Base-by-base conservation (phyloP, 306 rosid species). In the Vigna reflexopilosa region DNA sequence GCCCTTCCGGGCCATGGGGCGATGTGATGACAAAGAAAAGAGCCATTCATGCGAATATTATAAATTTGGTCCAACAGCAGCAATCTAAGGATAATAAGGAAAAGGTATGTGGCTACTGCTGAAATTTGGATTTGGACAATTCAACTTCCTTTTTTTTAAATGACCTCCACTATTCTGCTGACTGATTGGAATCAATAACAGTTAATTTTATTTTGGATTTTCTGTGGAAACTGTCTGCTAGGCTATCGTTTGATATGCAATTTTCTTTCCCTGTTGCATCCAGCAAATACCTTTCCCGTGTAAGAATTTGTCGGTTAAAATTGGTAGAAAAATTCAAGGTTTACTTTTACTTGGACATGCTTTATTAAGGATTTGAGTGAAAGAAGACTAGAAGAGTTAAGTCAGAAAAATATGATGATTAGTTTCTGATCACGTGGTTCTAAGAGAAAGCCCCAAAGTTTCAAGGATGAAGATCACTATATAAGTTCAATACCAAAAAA, bases 21-120 rank as follows among this genome's bases (percentile, higher is more conserved):
- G 97, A 92, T 83, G 95, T 94, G 81, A 94, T 94, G 98, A 94
- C 87, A 91, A 88, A 82, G 74, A 94, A 92, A 83, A 89, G 98
- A 94, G 97, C 87, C 32, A 65, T 92, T 83, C 97, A 94, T 76
- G 97, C 90, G 82, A 85, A 74, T 70, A 71, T 91, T 74, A 94
- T 94, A 81, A 88, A 86, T 68, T 72, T 87, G 84, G 88, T 90
- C 36, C 94, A 85, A 70, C 90, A 92, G 26, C 87, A 83, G 34
- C 82, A 62, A 6, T 62, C 90, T 72, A 80, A 62, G 67, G 86
- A 78, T 76, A 83, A 58, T 1, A 72, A 17, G 61, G 91, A 89
- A 34, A 55, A 87, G 95, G 97, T 92, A 62, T 19, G 76, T 58
- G 49, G 67, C 71, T 55, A 70, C 38, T 68, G 50, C 44, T 75